These are phyloP conservation scores for Beverwykella pulmonaria DNA, from an alignment of 495 filamentous ascomycete genomes.

Conservation along the genomic window DNA sequence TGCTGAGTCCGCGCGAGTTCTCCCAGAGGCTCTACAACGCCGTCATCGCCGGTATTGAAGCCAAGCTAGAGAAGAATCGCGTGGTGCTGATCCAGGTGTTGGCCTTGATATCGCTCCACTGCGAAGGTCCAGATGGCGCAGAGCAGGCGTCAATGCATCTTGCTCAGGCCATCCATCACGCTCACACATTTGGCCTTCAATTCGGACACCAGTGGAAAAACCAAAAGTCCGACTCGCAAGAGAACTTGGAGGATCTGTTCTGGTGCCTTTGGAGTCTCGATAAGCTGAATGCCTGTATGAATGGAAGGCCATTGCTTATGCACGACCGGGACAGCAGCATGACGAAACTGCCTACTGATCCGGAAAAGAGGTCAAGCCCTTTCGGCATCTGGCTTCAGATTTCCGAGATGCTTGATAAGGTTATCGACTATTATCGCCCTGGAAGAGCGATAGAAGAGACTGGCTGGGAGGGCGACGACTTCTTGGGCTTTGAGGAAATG, in stretches of 20 bases:
- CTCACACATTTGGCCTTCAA: constrained; percentile 68
- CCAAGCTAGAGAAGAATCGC: constrained; percentile 41
- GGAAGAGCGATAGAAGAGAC: constrained; percentile 47
- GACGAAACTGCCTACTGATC: constrained; percentile 31
- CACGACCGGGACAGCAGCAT: constrained; percentile 65
- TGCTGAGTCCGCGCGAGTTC: constrained; percentile 43
- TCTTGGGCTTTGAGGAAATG: constrained; percentile 70
- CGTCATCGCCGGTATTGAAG: constrained; percentile 40
- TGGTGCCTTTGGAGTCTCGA: constrained; percentile 72
- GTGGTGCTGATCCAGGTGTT: constrained; percentile 47
- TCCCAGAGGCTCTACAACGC: constrained; percentile 41
- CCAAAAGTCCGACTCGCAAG: constrained; percentile 35
- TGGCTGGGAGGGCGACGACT: constrained; percentile 56
- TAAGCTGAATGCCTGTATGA: constrained; percentile 63
- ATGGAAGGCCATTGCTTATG: constrained; percentile 66
- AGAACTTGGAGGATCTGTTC: constrained; percentile 58
- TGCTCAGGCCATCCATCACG: constrained; percentile 55
- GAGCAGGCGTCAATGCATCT: constrained; percentile 50
- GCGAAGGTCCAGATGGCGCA: constrained; percentile 50
- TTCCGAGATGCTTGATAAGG: constrained; percentile 61
- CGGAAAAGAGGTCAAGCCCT: constrained; percentile 42
- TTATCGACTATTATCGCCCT: constrained; percentile 70
- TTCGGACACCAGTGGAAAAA: constrained; percentile 50
- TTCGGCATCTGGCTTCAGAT: constrained; percentile 59
- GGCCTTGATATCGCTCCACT: constrained; percentile 52